These are phyloP conservation scores for Ganoderma lucidum DNA, from an alignment of 1,284 basidiomycete genomes.

Conservation along the genomic window DNA sequence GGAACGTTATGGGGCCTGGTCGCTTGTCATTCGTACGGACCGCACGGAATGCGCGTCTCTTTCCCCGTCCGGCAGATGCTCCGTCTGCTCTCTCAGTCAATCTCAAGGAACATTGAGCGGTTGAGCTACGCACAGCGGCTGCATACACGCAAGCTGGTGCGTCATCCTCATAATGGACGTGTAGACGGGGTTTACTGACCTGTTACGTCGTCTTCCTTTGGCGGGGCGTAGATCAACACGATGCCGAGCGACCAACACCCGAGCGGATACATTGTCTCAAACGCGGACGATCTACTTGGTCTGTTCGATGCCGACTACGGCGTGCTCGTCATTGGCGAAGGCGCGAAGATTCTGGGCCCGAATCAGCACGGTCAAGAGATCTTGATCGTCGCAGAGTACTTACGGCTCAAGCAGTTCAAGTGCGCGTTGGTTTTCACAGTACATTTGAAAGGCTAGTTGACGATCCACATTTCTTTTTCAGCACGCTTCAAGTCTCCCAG, in stretches of 20 bases:
- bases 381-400: slow-evolving; percentile 84
- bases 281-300: slow-evolving; percentile 84
- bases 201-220: slow-evolving; percentile 5
- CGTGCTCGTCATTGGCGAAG: slow-evolving; percentile 86
- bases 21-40: slow-evolving; percentile 85
- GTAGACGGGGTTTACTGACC: slow-evolving; percentile 20
- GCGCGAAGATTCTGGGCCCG: slow-evolving; percentile 85
- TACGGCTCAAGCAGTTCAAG: slow-evolving; percentile 82
- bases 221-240: slow-evolving; percentile 72
- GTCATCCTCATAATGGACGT: slow-evolving; percentile 11
- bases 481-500: slow-evolving; percentile 72
- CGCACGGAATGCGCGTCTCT: slow-evolving; percentile 82
- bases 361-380: slow-evolving; percentile 88
- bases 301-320: slow-evolving; percentile 90
- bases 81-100: slow-evolving; percentile 82
- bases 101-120: slow-evolving; percentile 87
- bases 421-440: slow-evolving; percentile 42
- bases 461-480: slow-evolving; percentile 20
- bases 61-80: slow-evolving; percentile 88
- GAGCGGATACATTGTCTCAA: slow-evolving; percentile 87
- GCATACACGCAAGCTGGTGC: slow-evolving; percentile 78
- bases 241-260: slow-evolving; percentile 78
- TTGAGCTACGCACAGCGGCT: slow-evolving; percentile 83
- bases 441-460: neutral
- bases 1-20: slow-evolving; percentile 88